Evolutionary conservation across 352 stramenopile genomes (phyloP), one percentile per base, ranked within the genome.

Genomic region (Hyphochytrium catenoides): DNA sequence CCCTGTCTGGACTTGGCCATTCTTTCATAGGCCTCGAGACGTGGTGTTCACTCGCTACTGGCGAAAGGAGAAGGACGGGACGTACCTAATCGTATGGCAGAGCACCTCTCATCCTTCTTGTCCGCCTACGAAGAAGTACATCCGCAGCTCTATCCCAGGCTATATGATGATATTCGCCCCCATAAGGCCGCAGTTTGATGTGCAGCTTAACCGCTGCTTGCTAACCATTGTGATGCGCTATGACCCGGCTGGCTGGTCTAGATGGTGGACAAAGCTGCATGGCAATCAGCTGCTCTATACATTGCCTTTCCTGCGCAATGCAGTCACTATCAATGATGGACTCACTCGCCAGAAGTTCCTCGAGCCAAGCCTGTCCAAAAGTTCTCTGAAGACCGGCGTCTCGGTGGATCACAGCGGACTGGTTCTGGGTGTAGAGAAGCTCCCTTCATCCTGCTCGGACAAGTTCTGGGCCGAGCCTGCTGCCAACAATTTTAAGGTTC

Each of bases 51-150:
- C 82, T 56, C 70, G 70, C 23, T 84, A 84, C 53, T 84, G 70
- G 70, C 62, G 70, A 11, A 65, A 68, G 14, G 70, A 84, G 46
- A 68, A 84, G 47, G 70, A 84, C 41, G 70, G 70, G 12, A 81
- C 67, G 25, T 84, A 78, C 46, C 82, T 84, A 47, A 65, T 84
- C 56, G 82, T 84, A 68, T 84, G 77, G 54, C 68, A 84, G 51
- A 79, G 64, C 38, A 69, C 78, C 27, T 62, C 74, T 28, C 70
- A 84, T 43, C 70, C 70, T 0, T 67, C 81, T 38, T 82, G 70
- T 29, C 70, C 67, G 24, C 65, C 82, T 45, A 65, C 67, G 19
- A 67, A 84, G 50, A 84, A 84, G 42, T 84, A 67, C 39, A 65
- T 84, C 28, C 70, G 70, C 16, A 68, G 65, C 2, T 73, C 63